Evolutionary conservation across 495 filamentous ascomycete species (phyloP).

Genomic region (Letharia lupina): DNA sequence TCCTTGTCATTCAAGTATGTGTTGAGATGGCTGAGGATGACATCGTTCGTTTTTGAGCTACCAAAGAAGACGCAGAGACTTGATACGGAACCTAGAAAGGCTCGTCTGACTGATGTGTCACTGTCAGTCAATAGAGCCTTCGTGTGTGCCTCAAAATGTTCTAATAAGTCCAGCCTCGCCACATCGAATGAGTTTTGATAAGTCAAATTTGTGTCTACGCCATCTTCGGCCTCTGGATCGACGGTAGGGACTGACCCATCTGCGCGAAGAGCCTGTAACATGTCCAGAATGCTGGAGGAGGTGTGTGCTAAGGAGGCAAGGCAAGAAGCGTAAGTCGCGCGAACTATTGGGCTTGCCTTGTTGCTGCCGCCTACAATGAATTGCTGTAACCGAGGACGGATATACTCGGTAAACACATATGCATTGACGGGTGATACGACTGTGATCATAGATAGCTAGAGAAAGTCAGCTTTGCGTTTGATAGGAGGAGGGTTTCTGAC

Average conservation of each 20-base stretch:
- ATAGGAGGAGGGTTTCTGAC: constrained; percentile 25
- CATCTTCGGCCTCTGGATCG: constrained; percentile 75
- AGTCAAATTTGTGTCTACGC: constrained; percentile 44
- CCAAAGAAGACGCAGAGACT: constrained; percentile 94
- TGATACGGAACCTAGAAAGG: constrained; percentile 89
- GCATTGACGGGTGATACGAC: constrained; percentile 91
- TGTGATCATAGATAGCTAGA: constrained; percentile 65
- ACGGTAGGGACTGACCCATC: constrained; percentile 72
- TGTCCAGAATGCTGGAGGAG: constrained; percentile 75
- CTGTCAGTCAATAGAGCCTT: constrained; percentile 81
- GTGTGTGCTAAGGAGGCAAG: constrained; percentile 88
- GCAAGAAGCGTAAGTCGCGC: constrained; percentile 86
- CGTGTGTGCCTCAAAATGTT: constrained; percentile 76
- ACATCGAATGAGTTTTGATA: constrained; percentile 80
- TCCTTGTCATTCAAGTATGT: constrained; percentile 96
- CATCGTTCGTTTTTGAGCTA: constrained; percentile 78
- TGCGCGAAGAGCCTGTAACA: constrained; percentile 78
- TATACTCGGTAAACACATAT: constrained; percentile 90
- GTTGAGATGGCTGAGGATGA: constrained; percentile 89
- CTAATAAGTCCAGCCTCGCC: constrained; percentile 64
- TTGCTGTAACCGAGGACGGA: constrained; percentile 71
- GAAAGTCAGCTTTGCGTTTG: constrained; percentile 10
- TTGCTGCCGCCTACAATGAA: constrained; percentile 50
- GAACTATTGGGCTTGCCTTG: constrained; percentile 60
- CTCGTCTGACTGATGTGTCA: constrained; percentile 79